phyloP scores from a whole-genome alignment of 108 stramenopile genomes.

The Chaetoceros muelleri region DNA sequence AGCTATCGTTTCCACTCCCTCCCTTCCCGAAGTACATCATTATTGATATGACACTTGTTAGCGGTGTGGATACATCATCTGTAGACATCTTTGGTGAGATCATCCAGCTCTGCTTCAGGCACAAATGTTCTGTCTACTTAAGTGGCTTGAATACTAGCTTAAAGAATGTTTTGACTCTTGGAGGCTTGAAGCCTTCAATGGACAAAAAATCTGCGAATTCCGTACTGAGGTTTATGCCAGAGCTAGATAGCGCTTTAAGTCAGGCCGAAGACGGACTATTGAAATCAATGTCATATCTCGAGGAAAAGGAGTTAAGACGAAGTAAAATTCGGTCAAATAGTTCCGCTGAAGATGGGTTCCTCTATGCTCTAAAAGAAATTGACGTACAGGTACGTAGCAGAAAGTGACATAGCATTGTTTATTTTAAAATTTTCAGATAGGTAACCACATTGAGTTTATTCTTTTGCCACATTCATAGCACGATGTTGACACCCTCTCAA shows the following conservation, averaged over 20 bases:
- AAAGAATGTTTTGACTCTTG: conserved; percentile 24
- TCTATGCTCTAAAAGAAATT: conserved; percentile 38
- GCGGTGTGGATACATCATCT: conserved; percentile 57
- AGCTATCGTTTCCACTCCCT: conserved; percentile 15
- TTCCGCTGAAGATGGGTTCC: conserved; percentile 35
- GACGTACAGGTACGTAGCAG: conserved; percentile 24
- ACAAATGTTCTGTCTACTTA: conserved; percentile 42
- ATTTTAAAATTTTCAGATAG: conserved; percentile 20
- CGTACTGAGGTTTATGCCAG: conserved; percentile 34
- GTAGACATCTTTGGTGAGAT: conserved; percentile 60
- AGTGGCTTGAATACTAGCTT: conserved; percentile 31
- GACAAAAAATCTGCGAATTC: conserved; percentile 11
- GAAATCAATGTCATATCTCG: conserved; percentile 14
- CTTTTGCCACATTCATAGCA: conserved; percentile 2
- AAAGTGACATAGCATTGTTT: conserved; percentile 17
- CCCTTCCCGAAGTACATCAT: conserved; percentile 54
- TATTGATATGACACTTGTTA: conserved; percentile 53
- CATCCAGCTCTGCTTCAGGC: conserved; percentile 27
- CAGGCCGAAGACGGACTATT: conserved; percentile 53
- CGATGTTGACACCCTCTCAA: conserved; percentile 30
- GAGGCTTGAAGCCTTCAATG: conserved; percentile 37
- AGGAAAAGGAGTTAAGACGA: conserved; percentile 13
- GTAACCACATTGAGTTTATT: neutral
- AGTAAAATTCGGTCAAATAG: conserved; percentile 10
- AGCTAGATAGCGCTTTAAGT: conserved; percentile 46